These are phyloP conservation scores for Trichoderma sp. DNA, from an alignment of 2,329 filamentous ascomycete genomes.

Conservation along the genomic window DNA sequence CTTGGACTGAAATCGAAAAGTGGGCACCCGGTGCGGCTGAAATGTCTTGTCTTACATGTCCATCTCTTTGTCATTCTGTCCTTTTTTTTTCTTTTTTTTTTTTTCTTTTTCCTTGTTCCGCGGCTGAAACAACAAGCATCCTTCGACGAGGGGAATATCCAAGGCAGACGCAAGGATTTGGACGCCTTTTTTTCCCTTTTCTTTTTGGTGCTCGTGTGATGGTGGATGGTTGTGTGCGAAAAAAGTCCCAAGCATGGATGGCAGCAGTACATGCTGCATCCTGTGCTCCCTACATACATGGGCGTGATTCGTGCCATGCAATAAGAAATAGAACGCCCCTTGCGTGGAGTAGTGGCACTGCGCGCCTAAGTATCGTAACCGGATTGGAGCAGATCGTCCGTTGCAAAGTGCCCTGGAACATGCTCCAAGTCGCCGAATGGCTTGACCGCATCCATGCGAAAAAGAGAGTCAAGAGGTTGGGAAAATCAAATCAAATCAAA, in stretches of 20 bases:
- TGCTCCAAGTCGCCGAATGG: background rate
- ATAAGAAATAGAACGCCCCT: background rate
- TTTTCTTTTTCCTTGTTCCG: background rate
- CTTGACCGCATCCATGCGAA: background rate
- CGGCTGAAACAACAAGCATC: slow-evolving; percentile 2
- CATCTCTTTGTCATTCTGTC: background rate
- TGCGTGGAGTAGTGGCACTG: background rate
- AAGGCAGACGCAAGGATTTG: background rate
- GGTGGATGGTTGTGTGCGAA: background rate
- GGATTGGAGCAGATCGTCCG: background rate
- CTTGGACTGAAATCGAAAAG: background rate
- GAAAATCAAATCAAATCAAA: background rate
- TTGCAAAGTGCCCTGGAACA: background rate
- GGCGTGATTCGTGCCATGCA: background rate
- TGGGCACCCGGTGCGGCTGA: slow-evolving; percentile 7
- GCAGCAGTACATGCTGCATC: background rate
- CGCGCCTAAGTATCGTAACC: background rate
- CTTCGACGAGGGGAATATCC: background rate
- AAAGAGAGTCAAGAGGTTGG: background rate
- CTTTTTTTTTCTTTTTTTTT: background rate
- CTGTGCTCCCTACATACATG: background rate
- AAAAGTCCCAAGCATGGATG: background rate
- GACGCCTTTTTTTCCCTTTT: background rate
- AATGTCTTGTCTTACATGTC: background rate
- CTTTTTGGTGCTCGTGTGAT: background rate